These are phyloP conservation scores for Chaetoceros tenuissimus DNA, from an alignment of 108 stramenopile species.

Conservation along the genomic window DNA sequence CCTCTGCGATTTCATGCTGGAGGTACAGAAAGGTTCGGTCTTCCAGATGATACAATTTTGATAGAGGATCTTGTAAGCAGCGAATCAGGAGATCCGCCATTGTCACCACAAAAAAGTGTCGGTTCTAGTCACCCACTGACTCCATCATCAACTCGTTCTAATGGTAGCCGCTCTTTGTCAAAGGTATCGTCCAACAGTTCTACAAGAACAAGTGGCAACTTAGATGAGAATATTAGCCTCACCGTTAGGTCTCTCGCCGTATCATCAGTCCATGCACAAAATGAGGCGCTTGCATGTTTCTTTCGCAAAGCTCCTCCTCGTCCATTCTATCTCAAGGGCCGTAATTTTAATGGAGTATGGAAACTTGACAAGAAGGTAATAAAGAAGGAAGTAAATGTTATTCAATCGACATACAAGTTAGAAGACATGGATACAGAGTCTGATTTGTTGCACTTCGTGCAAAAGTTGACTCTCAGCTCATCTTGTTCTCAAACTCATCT, in stretches of 20 bases:
- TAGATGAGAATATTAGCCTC: neutral
- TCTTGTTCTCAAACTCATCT: slow-evolving; percentile 51
- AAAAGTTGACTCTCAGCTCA: slow-evolving; percentile 43
- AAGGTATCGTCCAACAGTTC: neutral
- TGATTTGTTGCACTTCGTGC: slow-evolving; percentile 22
- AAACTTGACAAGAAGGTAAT: neutral
- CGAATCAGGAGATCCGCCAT: no score
- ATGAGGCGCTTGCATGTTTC: slow-evolving; percentile 38
- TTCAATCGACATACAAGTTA: neutral
- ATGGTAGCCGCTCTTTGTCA: neutral
- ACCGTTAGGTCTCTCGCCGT: slow-evolving; percentile 46
- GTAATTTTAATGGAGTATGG: slow-evolving; percentile 18
- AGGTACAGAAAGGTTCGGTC: neutral
- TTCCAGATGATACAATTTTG: neutral
- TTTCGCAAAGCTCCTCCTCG: slow-evolving; percentile 25
- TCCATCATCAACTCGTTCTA: neutral
- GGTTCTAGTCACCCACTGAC: neutral
- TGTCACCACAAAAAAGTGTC: neutral
- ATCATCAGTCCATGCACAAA: slow-evolving; percentile 79
- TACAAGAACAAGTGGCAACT: neutral
- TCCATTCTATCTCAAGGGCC: slow-evolving; percentile 18
- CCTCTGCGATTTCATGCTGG: neutral
- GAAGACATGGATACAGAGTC: neutral
- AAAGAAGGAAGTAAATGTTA: neutral
- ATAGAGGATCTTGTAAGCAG: no score